These are phyloP conservation scores for Colletotrichum truncatum DNA, from an alignment of 2,329 filamentous ascomycete species.

Conservation along the genomic window DNA sequence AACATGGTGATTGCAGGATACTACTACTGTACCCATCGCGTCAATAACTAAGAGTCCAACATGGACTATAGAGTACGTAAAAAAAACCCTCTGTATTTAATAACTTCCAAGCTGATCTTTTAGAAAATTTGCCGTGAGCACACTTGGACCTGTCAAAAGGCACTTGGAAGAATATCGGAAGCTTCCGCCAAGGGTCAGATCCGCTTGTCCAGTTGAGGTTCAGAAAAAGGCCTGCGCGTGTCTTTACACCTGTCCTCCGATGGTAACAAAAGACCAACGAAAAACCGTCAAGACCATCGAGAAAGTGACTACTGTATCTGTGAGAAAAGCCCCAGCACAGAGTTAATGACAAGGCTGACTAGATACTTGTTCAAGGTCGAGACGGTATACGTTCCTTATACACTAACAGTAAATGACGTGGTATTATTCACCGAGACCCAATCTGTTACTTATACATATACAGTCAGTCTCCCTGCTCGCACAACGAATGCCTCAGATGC, in stretches of 20 bases:
- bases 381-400: neutral
- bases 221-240: conserved; percentile 3
- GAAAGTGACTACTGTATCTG: neutral
- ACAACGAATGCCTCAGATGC: too few relatives aligned
- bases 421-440: neutral
- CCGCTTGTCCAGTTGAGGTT: neutral
- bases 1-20: neutral
- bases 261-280: neutral
- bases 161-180: neutral
- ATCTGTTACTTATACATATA: neutral
- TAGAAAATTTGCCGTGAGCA: neutral
- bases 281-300: neutral
- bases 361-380: neutral
- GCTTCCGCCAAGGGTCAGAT: neutral
- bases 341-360: too few relatives aligned
- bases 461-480: too few relatives aligned
- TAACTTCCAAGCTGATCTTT: neutral
- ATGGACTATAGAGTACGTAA: neutral
- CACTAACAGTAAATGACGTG: neutral
- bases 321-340: too few relatives aligned
- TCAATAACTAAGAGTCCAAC: neutral
- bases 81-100: neutral
- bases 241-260: neutral
- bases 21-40: neutral
- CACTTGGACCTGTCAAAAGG: neutral